Base-by-base conservation (phyloP, 768 basidiomycete species). In the Suillus placidus region DNA sequence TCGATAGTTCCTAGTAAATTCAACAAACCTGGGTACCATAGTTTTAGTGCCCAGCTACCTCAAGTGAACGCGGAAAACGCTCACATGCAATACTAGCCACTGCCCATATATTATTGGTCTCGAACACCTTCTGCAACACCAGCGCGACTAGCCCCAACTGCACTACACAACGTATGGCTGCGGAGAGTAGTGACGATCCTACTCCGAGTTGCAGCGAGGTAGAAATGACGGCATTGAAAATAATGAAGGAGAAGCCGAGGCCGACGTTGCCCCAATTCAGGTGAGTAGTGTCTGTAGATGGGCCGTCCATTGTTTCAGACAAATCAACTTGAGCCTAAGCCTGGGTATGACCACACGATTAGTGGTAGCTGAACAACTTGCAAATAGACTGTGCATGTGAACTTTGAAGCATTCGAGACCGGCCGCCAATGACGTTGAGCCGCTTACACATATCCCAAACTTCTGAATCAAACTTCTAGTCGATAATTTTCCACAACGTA, bases 1-100 rank as follows among this genome's bases (percentile, higher is more conserved):
- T 95, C 94, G 55, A 88, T 80, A 0, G 94, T 92, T 6, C 92
- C 93, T 69, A 95, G 78, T 5, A 91, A 70, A 72, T 93, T 94
- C 63, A 95, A 76, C 34, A 94, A 72, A 60, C 86, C 90, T 91
- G 64, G 30, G 51, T 35, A 14, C 6, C 26, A 18, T 65, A 30
- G 20, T 47, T 65, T 13, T 32, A 6, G 34, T 14, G 37, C 54
- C 26, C 18, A 43, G 52, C 13, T 47, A 2, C 13, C 14, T 47
- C 9, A 3, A 23, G 14, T 10, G n/a, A 49, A 60, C 20, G 38
- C n/a, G 26, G 26, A 62, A 54, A 37, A 13, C 20, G 84, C 91
- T 74, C 74, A 92, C 91, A 81, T 12, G 86, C 87, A 63, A 95
- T 92, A 1, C 84, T 87, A 3, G 84, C 86, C 0, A 95, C 92